Evolutionary conservation across 176 grass and related monocot genomes (phyloP).

Genomic region (Themeda triandra): DNA sequence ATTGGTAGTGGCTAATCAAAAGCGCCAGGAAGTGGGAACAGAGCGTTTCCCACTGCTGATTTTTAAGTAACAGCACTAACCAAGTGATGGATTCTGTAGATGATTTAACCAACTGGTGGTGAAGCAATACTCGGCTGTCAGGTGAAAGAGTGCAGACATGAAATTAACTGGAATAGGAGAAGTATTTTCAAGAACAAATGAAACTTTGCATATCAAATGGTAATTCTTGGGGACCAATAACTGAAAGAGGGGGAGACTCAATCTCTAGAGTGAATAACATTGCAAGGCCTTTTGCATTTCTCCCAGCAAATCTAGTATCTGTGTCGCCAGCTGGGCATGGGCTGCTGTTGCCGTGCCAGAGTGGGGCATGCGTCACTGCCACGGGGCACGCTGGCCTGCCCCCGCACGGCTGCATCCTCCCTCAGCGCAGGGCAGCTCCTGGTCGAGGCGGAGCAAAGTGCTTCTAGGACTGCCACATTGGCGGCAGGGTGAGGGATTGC

Average conservation of each 20-base stretch:
- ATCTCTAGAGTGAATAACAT: background rate
- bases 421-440: conserved; percentile 4
- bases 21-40: background rate
- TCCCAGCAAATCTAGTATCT: background rate
- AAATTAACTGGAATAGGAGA: background rate
- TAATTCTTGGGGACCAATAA: background rate
- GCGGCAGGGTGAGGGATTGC: conserved; percentile 20
- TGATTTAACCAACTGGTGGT: background rate
- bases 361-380: background rate
- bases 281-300: background rate
- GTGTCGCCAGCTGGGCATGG: conserved; percentile 14
- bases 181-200: background rate
- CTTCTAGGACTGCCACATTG: conserved; percentile 38
- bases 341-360: background rate
- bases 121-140: background rate
- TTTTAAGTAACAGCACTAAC: background rate
- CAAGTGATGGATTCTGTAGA: background rate
- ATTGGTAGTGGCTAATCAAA: conserved; percentile 12
- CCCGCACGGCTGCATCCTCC: background rate
- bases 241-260: background rate
- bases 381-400: background rate
- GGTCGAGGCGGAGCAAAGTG: conserved; percentile 20
- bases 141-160: background rate
- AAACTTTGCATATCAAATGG: background rate
- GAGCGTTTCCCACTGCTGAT: background rate